Conservation (phyloP, 306 rosid genomes). For the Quercus dentata region DNA sequence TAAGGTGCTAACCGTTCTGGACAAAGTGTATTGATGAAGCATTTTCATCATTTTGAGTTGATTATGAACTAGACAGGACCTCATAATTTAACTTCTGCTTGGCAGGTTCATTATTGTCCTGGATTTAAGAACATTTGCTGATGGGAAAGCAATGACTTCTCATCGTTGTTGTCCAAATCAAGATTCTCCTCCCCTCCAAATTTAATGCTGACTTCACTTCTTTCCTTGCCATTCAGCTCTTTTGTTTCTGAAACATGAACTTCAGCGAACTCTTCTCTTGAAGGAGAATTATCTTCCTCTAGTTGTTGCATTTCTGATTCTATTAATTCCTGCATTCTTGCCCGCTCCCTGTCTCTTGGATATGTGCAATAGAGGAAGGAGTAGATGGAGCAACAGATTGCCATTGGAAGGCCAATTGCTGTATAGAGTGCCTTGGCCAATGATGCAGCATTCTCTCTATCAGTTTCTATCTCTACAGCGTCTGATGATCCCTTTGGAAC, state of each 20-base stretch:
- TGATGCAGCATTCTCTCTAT: constrained; percentile 74
- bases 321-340: constrained; percentile 54
- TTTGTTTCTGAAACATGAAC: constrained; percentile 24
- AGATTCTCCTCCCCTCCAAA: constrained; percentile 24
- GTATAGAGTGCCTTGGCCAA: constrained; percentile 74
- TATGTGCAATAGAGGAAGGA: constrained; percentile 74
- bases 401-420: constrained; percentile 69
- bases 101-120: neutral
- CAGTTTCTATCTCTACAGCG: constrained; percentile 50
- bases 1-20: neutral
- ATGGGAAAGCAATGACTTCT: constrained; percentile 37
- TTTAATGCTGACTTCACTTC: constrained; percentile 17
- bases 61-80: neutral
- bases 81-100: neutral
- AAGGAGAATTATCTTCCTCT: constrained; percentile 20
- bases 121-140: constrained; percentile 16
- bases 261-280: constrained; percentile 18
- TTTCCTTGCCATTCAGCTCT: constrained; percentile 14
- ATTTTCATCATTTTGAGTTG: neutral
- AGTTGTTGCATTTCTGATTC: constrained; percentile 69
- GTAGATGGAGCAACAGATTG: constrained; percentile 57
- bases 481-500: constrained; percentile 54
- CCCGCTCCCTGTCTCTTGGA: constrained; percentile 86
- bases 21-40: neutral
- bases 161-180: constrained; percentile 37